Percentiles rank a stretch among this genome's conserved stretches.
Conservation (phyloP, 2,329 filamentous ascomycete genomes). For the Talaromyces atroroseus region DNA sequence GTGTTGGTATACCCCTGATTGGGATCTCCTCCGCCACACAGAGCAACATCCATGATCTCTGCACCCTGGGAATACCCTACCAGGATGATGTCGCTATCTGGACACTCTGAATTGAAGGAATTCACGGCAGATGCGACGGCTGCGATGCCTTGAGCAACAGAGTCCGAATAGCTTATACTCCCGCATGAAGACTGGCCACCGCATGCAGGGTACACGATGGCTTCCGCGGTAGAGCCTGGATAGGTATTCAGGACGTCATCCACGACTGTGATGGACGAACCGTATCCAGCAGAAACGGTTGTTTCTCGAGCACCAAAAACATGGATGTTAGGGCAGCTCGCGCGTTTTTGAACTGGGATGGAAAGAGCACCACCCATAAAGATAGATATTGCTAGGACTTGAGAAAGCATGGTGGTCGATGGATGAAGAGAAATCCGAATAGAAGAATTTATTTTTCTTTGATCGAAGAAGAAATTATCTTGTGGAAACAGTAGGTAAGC, state of each 20-base stretch:
- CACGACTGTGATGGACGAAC: constrained; percentile 46
- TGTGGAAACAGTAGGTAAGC: not conserved
- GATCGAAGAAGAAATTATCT: not conserved
- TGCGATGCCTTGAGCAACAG: constrained; percentile 52
- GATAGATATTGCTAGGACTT: not conserved
- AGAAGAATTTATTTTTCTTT: not conserved
- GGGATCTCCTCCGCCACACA: constrained; percentile 53
- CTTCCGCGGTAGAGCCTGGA: constrained; percentile 49
- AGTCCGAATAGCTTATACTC: constrained; percentile 55
- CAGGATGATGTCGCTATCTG: constrained; percentile 53
- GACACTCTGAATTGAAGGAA: constrained; percentile 52
- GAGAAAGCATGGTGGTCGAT: not conserved
- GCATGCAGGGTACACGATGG: constrained; percentile 57
- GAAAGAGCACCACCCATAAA: constrained; percentile 1
- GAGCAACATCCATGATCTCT: constrained; percentile 58
- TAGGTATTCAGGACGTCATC: constrained; percentile 46
- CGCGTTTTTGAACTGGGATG: constrained; percentile 15
- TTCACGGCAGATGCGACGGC: constrained; percentile 59
- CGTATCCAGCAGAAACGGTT: constrained; percentile 46
- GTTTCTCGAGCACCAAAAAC: constrained; percentile 51
- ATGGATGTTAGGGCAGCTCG: constrained; percentile 42
- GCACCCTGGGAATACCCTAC: constrained; percentile 62
- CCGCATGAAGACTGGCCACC: constrained; percentile 57
- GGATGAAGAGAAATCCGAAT: not conserved
- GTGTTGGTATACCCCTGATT: constrained; percentile 45